Evolutionary conservation across 2,329 filamentous ascomycete genomes (phyloP).

Genomic region (Aspergillus clavatus): DNA sequence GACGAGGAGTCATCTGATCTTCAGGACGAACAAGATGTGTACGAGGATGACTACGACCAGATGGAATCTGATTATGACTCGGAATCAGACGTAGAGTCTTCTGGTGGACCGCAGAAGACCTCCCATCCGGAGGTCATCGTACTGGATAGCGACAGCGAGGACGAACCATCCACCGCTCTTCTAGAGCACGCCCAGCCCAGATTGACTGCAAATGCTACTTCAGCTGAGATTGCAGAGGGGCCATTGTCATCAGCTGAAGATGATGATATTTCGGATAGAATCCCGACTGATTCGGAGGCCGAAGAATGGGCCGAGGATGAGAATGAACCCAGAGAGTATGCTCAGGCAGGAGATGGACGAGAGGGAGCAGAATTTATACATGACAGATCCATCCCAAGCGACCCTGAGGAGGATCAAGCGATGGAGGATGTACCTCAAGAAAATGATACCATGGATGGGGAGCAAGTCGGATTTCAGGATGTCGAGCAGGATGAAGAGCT

Average conservation of each 20-base stretch:
- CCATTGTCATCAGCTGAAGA: neutral
- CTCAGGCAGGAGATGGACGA: neutral
- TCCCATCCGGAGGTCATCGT: conserved; percentile 36
- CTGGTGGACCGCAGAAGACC: conserved; percentile 7
- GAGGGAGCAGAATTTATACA: neutral
- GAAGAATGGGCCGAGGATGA: conserved; percentile 1
- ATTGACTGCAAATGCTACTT: neutral
- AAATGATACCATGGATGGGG: neutral
- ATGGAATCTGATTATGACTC: conserved; percentile 18
- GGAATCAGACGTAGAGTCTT: conserved; percentile 3
- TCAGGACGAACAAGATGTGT: neutral
- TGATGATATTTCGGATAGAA: neutral
- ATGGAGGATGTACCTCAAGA: neutral
- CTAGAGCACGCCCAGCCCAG: neutral
- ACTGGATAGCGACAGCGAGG: conserved; percentile 41
- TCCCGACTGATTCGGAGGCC: neutral
- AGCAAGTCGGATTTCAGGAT: conserved; percentile 1
- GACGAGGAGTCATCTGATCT: conserved; percentile 1
- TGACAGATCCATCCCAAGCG: neutral
- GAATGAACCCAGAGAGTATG: neutral
- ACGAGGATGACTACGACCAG: conserved; percentile 9
- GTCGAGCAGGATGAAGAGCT: conserved; percentile 4
- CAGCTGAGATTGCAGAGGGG: neutral
- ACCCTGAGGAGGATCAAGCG: conserved; percentile 2
- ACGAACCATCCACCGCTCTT: conserved; percentile 21